These are phyloP conservation scores for Lolium multiflorum DNA, from an alignment of 176 grass and related monocot species.

Conservation along the genomic window DNA sequence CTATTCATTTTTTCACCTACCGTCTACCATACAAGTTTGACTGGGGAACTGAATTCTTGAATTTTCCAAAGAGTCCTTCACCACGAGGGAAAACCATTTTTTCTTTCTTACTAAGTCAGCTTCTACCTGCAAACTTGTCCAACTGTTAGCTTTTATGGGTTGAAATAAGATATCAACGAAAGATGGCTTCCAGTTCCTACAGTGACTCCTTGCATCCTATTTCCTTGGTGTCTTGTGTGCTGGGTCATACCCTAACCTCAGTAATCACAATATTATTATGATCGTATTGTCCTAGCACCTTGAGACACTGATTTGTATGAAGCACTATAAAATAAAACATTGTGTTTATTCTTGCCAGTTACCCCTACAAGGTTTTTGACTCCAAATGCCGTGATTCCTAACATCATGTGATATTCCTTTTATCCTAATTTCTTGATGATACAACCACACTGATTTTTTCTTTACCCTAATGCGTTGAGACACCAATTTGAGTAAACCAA, in stretches of 20 bases:
- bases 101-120: constrained; percentile 1
- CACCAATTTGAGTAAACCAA: constrained; percentile 4
- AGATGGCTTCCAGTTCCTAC: constrained; percentile 3
- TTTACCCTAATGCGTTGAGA: neutral
- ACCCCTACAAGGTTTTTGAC: neutral
- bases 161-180: constrained; percentile 22
- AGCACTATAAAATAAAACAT: neutral
- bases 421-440: neutral
- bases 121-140: neutral
- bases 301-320: neutral
- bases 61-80: constrained; percentile 34
- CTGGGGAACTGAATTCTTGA: constrained; percentile 8
- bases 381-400: neutral
- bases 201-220: neutral
- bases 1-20: constrained; percentile 20
- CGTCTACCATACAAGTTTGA: constrained; percentile 4
- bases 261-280: constrained; percentile 18
- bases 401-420: neutral
- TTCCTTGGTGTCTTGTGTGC: neutral
- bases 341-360: constrained; percentile 32
- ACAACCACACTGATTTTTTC: neutral
- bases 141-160: constrained; percentile 23
- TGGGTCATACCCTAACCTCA: neutral
- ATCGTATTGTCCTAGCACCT: neutral
- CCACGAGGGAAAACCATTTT: neutral